Conservation (phyloP, 495 filamentous ascomycete species). For the Aspergillus heteromorphus region DNA sequence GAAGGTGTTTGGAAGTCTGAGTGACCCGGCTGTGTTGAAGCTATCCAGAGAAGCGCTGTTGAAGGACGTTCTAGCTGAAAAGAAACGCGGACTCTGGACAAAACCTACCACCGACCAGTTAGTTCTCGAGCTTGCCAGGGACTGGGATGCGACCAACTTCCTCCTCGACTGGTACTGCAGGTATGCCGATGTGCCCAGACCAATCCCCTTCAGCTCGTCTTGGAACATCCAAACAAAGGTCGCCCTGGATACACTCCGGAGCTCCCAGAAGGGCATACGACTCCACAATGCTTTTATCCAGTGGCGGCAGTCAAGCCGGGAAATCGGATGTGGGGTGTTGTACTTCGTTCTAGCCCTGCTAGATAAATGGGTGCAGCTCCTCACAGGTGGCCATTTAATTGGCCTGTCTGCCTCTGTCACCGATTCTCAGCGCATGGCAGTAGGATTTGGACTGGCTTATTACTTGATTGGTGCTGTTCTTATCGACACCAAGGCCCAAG, state of each 20-base stretch:
- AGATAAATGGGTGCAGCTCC: conserved; percentile 54
- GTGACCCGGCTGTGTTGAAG: conserved; percentile 40
- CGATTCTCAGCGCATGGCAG: conserved; percentile 43
- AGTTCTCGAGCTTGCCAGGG: conserved; percentile 43
- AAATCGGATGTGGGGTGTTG: conserved; percentile 52
- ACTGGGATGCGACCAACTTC: conserved; percentile 55
- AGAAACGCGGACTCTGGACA: conserved; percentile 34
- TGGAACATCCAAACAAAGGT: conserved; percentile 58
- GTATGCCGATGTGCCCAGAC: conserved; percentile 43
- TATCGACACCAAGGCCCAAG: conserved; percentile 53
- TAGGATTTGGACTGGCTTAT: conserved; percentile 54
- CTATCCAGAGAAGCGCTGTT: conserved; percentile 43
- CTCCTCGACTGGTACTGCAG: conserved; percentile 56
- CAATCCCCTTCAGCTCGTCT: conserved; percentile 54
- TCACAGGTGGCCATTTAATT: conserved; percentile 41
- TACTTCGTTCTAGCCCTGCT: conserved; percentile 57
- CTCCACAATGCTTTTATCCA: conserved; percentile 60
- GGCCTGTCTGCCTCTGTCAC: conserved; percentile 36
- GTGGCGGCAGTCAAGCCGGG: conserved; percentile 53
- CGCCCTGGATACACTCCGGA: conserved; percentile 47
- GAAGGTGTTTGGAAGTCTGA: conserved; percentile 32
- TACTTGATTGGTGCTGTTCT: conserved; percentile 56
- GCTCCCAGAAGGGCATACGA: conserved; percentile 52
- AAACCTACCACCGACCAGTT: conserved; percentile 39
- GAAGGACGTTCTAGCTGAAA: conserved; percentile 41